Evolutionary conservation across 78 protist species (phyloP), one percentile per base, ranked within the genome.

Genomic region (Ministeria vibrans): DNA sequence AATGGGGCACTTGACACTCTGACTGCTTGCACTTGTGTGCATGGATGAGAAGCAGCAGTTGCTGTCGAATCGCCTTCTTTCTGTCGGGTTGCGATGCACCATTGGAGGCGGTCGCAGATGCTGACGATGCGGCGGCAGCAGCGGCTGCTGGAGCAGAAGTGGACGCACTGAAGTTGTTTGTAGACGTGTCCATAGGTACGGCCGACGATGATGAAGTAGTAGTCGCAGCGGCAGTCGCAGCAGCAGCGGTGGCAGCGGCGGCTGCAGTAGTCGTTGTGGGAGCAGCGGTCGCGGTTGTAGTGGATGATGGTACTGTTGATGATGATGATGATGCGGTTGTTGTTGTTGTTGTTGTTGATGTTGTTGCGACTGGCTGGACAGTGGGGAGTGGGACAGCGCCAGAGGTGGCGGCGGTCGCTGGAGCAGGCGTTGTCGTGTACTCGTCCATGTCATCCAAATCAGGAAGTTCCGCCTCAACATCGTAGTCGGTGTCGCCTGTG

Each of bases 11-110:
- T 2, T 5, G 1, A n/a, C 64, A 46, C 34, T 32, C 20, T 1
- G 25, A 1, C 30, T 23, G 77, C 53, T 23, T 9, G 75, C 82
- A 79, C 30, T 28, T 5, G 76, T 79, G 27, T 2, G 83, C 64
- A 25, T 79, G 83, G 30, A 79, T 36, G 1, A 79, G 76, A 38
- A 79, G 41, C n/a, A 36, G 9, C 69, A 79, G 74, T 55, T 78
- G 82, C 39, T 63, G 64, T 0, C 41, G 82, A 18, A 66, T 66
- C 32, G n/a, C 73, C 30, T 15, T 5, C 27, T 15, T 5, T 15
- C 64, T 22, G 64, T 59, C 64, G 11, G 64, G 9, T 9, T 20
- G n/a, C n/a, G 55, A 9, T 20, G 55, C 9, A 15, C 55, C 55
- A 15, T 9, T 15, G n/a, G 55, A 49, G 55, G 55, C 55, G n/a